Evolutionary conservation across 257 asterid species (phyloP).

Genomic region (Vinca minor): DNA sequence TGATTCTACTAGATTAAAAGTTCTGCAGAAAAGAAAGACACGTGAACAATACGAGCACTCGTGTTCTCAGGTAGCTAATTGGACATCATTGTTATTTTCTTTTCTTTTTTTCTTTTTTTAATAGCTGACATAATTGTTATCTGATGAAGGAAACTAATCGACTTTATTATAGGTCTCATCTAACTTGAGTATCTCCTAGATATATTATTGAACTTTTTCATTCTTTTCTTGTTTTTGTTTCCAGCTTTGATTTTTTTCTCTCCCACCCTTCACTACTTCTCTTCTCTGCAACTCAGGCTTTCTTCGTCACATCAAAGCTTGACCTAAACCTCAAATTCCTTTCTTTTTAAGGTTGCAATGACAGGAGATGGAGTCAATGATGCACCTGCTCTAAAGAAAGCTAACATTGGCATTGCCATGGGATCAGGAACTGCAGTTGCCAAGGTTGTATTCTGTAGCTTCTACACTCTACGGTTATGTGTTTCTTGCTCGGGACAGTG

Average conservation of each 20-base stretch:
- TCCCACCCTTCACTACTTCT: neutral
- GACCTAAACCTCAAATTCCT: neutral
- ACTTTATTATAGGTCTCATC: neutral
- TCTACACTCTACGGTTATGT: neutral
- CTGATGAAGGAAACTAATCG: neutral
- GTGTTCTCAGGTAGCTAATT: no score
- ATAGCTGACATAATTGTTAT: neutral
- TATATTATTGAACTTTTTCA: neutral
- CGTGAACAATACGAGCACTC: no score
- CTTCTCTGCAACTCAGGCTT: neutral
- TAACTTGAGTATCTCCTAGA: neutral
- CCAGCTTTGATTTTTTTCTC: constrained; percentile 1
- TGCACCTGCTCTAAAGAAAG: constrained; percentile 98
- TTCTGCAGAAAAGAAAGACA: neutral
- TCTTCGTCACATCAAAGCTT: neutral
- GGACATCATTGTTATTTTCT: no score
- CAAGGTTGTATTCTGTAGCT: constrained; percentile 42
- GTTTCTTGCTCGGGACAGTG: no score
- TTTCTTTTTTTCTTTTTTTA: neutral
- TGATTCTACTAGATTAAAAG: neutral
- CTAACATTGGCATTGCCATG: constrained; percentile 98
- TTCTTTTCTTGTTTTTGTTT: neutral
- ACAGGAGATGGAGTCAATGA: constrained; percentile 99
- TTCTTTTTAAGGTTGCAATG: constrained; percentile 81
- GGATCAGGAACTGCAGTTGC: constrained; percentile 99